Conservation (phyloP, 176 grass and related monocot species). For the Phoenix dactylifera region DNA sequence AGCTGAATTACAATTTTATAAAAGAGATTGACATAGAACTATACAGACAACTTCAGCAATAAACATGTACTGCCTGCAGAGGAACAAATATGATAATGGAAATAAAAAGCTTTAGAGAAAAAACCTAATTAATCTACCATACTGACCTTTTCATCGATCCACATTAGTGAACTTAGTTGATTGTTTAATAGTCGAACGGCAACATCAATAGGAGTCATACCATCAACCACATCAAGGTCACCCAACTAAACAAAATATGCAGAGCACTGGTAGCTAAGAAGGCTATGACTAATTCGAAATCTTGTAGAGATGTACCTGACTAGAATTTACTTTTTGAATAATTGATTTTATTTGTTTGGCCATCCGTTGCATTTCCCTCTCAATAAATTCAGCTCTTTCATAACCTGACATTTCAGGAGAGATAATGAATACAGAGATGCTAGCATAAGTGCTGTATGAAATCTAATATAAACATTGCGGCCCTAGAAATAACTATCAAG, state of each 20-base stretch:
- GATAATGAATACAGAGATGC: not conserved
- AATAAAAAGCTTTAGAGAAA: too few species aligned
- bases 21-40: too few species aligned
- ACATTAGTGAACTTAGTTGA: constrained; percentile 91
- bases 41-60: too few species aligned
- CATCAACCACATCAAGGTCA: constrained; percentile 54
- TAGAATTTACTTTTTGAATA: constrained; percentile 83
- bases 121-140: not conserved
- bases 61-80: too few species aligned
- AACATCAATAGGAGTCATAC: constrained; percentile 89
- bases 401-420: constrained; percentile 51
- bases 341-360: constrained; percentile 96
- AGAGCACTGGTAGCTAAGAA: too few species aligned
- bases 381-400: constrained; percentile 77
- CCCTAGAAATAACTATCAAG: too few species aligned
- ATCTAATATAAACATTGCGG: too few species aligned
- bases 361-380: constrained; percentile 89
- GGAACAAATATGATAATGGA: too few species aligned
- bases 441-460: not conserved
- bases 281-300: constrained; percentile 7
- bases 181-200: constrained; percentile 95
- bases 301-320: constrained; percentile 38
- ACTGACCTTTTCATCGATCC: constrained; percentile 95
- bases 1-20: too few species aligned
- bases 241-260: constrained; percentile 40